phyloP scores from a whole-genome alignment of 768 basidiomycete genomes.

The Austroboletus eburneus region DNA sequence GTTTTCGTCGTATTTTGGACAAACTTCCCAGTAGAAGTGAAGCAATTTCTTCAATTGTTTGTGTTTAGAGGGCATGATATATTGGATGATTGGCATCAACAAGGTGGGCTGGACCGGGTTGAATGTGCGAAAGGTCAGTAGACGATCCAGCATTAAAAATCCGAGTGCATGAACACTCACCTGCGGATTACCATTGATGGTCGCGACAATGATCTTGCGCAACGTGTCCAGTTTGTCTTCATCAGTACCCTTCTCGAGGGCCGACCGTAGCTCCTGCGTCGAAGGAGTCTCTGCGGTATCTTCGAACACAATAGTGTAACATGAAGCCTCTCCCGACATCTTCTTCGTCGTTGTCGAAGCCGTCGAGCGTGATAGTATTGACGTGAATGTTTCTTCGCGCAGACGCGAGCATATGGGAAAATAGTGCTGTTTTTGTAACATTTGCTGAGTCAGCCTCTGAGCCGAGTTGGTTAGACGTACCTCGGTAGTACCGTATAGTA shows the following conservation, averaged over 20 bases:
- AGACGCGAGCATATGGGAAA: conserved; percentile 4
- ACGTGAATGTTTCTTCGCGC: background rate
- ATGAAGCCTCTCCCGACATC: conserved; percentile 53
- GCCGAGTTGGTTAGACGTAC: too few relatives aligned
- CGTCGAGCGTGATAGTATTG: conserved; percentile 10
- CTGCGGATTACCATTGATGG: conserved; percentile 92
- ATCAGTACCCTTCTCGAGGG: conserved; percentile 92
- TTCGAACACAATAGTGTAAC: conserved; percentile 78
- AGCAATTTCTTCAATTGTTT: conserved; percentile 97
- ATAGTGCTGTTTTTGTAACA: conserved; percentile 2
- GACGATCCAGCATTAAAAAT: background rate
- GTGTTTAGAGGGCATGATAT: conserved; percentile 90
- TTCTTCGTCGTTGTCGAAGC: conserved; percentile 5
- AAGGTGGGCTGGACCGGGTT: conserved; percentile 62
- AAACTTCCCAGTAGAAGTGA: conserved; percentile 96
- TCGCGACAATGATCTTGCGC: conserved; percentile 88
- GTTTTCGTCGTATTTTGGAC: conserved; percentile 94
- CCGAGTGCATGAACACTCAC: conserved; percentile 39
- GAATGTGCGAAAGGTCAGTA: background rate
- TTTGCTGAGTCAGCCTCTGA: background rate
- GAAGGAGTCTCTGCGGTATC: conserved; percentile 70
- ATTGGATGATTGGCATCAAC: conserved; percentile 99
- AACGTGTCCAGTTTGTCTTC: conserved; percentile 96
- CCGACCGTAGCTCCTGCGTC: conserved; percentile 74
- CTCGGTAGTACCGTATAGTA: too few relatives aligned